Conservation (phyloP, 345 rosid genomes). For the Erucastrum elatum region DNA sequence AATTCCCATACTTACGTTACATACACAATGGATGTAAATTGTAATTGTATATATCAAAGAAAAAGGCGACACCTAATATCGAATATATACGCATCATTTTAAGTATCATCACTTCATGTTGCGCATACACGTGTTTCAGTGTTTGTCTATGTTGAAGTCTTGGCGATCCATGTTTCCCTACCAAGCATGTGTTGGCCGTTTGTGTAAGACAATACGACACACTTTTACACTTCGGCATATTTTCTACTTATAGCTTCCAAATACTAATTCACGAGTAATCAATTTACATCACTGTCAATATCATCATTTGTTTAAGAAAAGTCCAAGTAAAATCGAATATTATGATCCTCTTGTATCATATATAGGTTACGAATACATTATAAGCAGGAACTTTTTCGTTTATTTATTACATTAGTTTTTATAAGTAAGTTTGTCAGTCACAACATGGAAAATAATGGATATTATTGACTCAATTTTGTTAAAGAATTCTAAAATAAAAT, state of each 20-base stretch:
- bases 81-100: constrained; percentile 25
- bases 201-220: background rate
- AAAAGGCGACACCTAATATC: constrained; percentile 11
- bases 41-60: background rate
- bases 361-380: background rate
- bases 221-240: background rate
- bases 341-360: constrained; percentile 20
- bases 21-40: constrained; percentile 3
- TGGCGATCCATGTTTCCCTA: constrained; percentile 15
- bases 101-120: constrained; percentile 9
- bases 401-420: background rate
- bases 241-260: background rate
- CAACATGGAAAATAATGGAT: constrained; percentile 1
- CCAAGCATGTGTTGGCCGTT: background rate
- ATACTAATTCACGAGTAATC: constrained; percentile 22
- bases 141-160: constrained; percentile 21
- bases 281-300: constrained; percentile 20
- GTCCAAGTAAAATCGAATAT: constrained; percentile 13
- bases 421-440: background rate
- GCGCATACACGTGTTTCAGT: constrained; percentile 1
- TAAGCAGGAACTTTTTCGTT: background rate
- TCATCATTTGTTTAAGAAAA: constrained; percentile 22
- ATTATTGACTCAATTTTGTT: background rate
- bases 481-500: background rate
- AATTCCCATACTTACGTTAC: background rate